A percentile compares a stretch with the other conserved stretches of the same genome.
Conservation (phyloP, 257 asterid genomes). For the Solanum ossicruentum region DNA sequence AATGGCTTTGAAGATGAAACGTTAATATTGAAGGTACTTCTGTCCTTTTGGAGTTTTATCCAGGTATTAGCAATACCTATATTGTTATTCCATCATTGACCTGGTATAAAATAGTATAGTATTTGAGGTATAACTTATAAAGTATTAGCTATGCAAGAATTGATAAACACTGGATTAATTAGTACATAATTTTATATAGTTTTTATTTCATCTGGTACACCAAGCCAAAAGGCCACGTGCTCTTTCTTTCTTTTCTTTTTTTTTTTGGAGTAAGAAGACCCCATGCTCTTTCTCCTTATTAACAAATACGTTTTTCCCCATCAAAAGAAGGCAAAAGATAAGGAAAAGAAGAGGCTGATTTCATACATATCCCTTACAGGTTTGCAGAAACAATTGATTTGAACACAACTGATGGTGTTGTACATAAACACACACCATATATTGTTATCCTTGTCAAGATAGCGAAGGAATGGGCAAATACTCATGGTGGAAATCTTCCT, state of each 20-base stretch:
- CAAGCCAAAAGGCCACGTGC: neutral
- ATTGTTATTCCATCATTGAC: neutral
- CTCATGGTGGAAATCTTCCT: slow-evolving; percentile 64
- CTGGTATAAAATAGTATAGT: neutral
- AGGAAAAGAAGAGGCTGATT: slow-evolving; percentile 6
- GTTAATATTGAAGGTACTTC: neutral
- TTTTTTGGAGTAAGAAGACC: no score
- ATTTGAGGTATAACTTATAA: neutral
- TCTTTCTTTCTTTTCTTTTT: neutral
- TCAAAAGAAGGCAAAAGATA: neutral
- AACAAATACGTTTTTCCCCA: neutral
- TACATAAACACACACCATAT: slow-evolving; percentile 91
- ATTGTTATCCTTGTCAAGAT: slow-evolving; percentile 73
- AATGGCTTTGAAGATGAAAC: neutral
- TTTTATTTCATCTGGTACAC: neutral
- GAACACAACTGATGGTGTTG: slow-evolving; percentile 57
- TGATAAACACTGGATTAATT: neutral
- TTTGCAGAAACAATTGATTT: slow-evolving; percentile 74
- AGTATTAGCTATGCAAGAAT: neutral
- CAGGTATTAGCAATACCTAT: neutral
- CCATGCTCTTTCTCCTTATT: neutral
- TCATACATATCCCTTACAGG: slow-evolving; percentile 19
- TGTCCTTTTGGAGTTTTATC: neutral
- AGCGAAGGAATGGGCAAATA: slow-evolving; percentile 71
- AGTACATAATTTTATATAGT: neutral